phyloP scores from a whole-genome alignment of 2,329 filamentous ascomycete species.

The Arthroderma uncinatum region DNA sequence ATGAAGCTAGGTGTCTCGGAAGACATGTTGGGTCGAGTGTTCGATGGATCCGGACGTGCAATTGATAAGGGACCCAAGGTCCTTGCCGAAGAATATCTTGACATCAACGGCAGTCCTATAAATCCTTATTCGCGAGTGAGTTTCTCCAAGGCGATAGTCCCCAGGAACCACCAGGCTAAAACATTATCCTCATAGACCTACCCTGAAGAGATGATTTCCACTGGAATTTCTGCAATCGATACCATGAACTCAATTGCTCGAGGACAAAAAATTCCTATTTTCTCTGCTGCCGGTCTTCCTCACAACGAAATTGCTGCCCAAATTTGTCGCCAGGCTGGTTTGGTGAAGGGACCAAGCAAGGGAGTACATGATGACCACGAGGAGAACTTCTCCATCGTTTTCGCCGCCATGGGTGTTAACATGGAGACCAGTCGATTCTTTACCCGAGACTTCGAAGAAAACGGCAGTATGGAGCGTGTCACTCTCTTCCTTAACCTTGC shows the following conservation, averaged over 20 bases:
- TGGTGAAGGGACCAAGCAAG: conserved; percentile 90
- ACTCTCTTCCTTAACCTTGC: conserved; percentile 98
- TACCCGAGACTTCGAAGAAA: conserved; percentile 97
- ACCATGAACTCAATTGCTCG: conserved; percentile 97
- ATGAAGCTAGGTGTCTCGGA: conserved; percentile 98
- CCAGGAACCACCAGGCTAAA: neutral
- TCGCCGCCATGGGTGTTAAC: conserved; percentile 99
- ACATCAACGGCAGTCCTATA: conserved; percentile 98
- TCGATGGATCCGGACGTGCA: conserved; percentile 92
- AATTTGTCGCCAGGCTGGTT: conserved; percentile 91
- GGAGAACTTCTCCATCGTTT: conserved; percentile 99
- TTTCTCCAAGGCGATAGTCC: conserved; percentile 8
- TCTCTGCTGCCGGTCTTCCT: conserved; percentile 93
- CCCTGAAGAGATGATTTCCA: conserved; percentile 99
- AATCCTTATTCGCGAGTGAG: conserved; percentile 92
- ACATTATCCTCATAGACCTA: conserved; percentile 55
- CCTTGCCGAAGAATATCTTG: conserved; percentile 91
- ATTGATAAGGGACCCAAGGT: conserved; percentile 99
- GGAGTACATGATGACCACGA: conserved; percentile 92
- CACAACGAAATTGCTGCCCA: conserved; percentile 99
- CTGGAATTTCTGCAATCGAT: conserved; percentile 97
- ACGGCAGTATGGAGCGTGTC: conserved; percentile 92
- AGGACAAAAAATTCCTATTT: conserved; percentile 99
- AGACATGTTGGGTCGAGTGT: conserved; percentile 98
- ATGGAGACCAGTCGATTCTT: conserved; percentile 98